Percentiles rank a stretch among this genome's conserved stretches.
These are phyloP conservation scores for Zasmidium citrigriseum DNA, from an alignment of 2,329 filamentous ascomycete genomes.

Conservation along the genomic window DNA sequence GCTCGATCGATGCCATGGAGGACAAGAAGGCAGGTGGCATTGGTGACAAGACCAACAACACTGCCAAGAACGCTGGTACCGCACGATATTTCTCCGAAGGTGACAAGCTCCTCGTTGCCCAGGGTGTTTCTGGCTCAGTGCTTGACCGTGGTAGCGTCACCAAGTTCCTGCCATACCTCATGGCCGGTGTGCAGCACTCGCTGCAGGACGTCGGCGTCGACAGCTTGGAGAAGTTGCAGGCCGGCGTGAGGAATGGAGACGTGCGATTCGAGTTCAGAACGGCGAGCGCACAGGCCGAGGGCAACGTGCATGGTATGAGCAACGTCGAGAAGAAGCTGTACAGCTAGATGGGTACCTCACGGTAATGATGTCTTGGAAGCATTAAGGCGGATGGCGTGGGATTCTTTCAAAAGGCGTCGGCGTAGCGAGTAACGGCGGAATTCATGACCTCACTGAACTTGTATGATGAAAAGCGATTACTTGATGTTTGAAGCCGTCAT, in stretches of 20 bases:
- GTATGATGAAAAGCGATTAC: background rate
- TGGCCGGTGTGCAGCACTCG: constrained; percentile 94
- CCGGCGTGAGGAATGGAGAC: constrained; percentile 69
- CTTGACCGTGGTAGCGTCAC: constrained; percentile 80
- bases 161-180: constrained; percentile 95
- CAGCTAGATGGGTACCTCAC: constrained; percentile 18
- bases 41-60: constrained; percentile 74
- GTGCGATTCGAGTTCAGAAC: constrained; percentile 94
- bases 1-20: constrained; percentile 98
- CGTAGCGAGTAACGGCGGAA: background rate
- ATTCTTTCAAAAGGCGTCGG: background rate
- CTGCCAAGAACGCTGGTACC: constrained; percentile 95
- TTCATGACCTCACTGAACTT: background rate
- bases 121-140: constrained; percentile 88
- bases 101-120: constrained; percentile 89
- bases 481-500: too few species aligned
- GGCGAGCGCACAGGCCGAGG: constrained; percentile 91
- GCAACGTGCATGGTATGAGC: constrained; percentile 93
- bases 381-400: background rate
- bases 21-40: constrained; percentile 92
- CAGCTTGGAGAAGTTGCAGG: constrained; percentile 75
- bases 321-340: constrained; percentile 99
- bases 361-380: background rate
- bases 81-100: constrained; percentile 98
- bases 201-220: constrained; percentile 91